These are phyloP conservation scores for Clonostachys solani DNA, from an alignment of 2,329 filamentous ascomycete genomes.

Conservation along the genomic window DNA sequence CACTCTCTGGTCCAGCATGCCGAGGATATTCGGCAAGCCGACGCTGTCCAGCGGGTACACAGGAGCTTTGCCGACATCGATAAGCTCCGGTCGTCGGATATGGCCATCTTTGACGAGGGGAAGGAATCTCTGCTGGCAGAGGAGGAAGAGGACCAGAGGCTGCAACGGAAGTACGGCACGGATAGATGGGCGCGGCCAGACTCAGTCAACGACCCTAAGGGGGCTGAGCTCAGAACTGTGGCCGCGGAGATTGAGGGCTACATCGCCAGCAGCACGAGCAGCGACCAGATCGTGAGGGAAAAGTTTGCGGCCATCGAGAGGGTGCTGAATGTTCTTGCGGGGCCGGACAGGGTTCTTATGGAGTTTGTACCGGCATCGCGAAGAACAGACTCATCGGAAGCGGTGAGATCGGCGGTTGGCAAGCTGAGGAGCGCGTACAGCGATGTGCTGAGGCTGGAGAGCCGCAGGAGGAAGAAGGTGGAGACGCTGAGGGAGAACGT, in stretches of 20 bases:
- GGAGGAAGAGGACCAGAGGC: constrained; percentile 74
- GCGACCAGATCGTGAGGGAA: constrained; percentile 60
- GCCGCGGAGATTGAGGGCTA: constrained; percentile 82
- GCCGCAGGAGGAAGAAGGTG: constrained; percentile 71
- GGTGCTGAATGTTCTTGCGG: constrained; percentile 70
- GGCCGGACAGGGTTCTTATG: constrained; percentile 76
- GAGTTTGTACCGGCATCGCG: constrained; percentile 86
- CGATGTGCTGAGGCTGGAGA: constrained; percentile 80
- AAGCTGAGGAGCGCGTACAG: constrained; percentile 77
- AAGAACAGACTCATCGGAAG: constrained; percentile 72
- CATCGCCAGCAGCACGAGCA: constrained; percentile 60
- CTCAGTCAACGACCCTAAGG: constrained; percentile 63
- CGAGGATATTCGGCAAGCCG: constrained; percentile 88
- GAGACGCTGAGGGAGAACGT: constrained; percentile 76
- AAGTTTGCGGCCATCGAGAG: constrained; percentile 76
- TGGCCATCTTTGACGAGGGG: constrained; percentile 77
- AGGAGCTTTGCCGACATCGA: constrained; percentile 84
- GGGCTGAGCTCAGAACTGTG: constrained; percentile 18
- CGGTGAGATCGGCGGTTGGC: constrained; percentile 74
- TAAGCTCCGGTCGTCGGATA: constrained; percentile 79
- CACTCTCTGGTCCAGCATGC: constrained; percentile 83
- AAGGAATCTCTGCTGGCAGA: constrained; percentile 74
- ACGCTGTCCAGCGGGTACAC: constrained; percentile 73
- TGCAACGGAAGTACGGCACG: constrained; percentile 78
- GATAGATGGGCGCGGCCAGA: constrained; percentile 74